Base-by-base conservation (phyloP, 768 basidiomycete genomes). In the Pleurotus cornucopiae region DNA sequence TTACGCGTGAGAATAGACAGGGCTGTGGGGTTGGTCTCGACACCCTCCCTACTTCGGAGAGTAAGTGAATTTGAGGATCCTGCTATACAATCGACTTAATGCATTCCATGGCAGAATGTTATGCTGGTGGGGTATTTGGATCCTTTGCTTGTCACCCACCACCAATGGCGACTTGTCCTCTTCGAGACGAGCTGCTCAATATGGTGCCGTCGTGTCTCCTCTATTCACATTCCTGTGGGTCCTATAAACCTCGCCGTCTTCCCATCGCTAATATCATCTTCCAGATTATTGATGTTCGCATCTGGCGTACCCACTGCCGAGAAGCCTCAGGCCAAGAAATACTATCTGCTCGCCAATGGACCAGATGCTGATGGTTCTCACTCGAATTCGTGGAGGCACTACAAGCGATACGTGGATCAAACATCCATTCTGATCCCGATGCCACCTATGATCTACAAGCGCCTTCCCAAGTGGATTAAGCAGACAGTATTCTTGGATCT, bases 11-110 rank as follows among this genome's bases (percentile, higher is more conserved):
- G 34, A 57, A 34, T 59, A 83, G 80, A 68, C 59, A 38, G 83
- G 82, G 4, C 59, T 83, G 2, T 83, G 83, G 83, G 69, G 64
- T 11, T 83, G 77, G 75, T 80, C 80, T 20, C 76, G 86, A 3
- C 85, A 88, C 60, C 86, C 86, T 16, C 82, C 85, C 0, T 88
- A 87, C 64, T 86, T 87, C 61, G 86, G 86, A 63, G 86, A 88
- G 81, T 84, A 69, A 64, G 76, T 74, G 1, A 13, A 25, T 16
- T 25, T 45, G 6, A 14, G 49, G 20, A 18, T 46, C 23, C 26
- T 25, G 7, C 18, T 46, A 20, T 34, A 16, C 14, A 46, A 7
- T 37, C 20, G 63, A 62, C 13, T 16, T 57, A 5, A n/a, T n/a
- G n/a, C n/a, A n/a, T n/a, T 51, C 18, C 34, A 6, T 11, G 21